phyloP scores from a whole-genome alignment of 169 alveolate species.

The Plasmodium adleri region DNA sequence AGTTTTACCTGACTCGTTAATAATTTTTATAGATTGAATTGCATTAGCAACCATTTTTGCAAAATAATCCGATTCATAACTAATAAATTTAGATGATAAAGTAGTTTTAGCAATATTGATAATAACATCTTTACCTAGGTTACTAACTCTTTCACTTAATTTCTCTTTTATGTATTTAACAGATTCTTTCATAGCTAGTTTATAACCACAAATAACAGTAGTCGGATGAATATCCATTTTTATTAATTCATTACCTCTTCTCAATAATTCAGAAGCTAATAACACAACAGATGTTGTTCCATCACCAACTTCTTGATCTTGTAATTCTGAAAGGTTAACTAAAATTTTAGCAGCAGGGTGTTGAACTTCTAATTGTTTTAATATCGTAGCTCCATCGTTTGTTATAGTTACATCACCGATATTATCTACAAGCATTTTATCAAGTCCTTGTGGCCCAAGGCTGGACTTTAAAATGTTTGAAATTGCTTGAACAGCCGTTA shows the following conservation, averaged over 20 bases:
- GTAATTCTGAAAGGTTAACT: conserved; percentile 96
- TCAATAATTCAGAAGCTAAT: conserved; percentile 98
- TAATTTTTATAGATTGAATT: conserved; percentile 92
- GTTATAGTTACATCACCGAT: conserved; percentile 99
- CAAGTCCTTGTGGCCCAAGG: conserved; percentile 99
- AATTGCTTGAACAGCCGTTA: conserved; percentile 97
- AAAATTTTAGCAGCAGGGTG: conserved; percentile 99
- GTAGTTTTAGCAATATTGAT: conserved; percentile 96
- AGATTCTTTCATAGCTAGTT: conserved; percentile 95
- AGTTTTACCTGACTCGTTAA: conserved; percentile 88
- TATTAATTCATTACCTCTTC: conserved; percentile 97
- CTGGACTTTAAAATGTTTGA: conserved; percentile 98
- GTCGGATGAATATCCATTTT: conserved; percentile 98
- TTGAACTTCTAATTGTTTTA: conserved; percentile 97
- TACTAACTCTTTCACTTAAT: conserved; percentile 89
- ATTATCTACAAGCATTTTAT: conserved; percentile 99
- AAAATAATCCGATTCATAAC: conserved; percentile 95
- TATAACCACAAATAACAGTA: conserved; percentile 95
- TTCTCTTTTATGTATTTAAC: conserved; percentile 95
- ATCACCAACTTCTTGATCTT: conserved; percentile 98
- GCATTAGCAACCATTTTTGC: conserved; percentile 96
- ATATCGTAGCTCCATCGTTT: conserved; percentile 99
- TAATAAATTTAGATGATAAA: conserved; percentile 95
- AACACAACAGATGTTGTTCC: conserved; percentile 99
- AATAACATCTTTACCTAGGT: conserved; percentile 90